Evolutionary conservation across 73 alveolate species (phyloP).

Genomic region (Symbiodinium pilosum): DNA sequence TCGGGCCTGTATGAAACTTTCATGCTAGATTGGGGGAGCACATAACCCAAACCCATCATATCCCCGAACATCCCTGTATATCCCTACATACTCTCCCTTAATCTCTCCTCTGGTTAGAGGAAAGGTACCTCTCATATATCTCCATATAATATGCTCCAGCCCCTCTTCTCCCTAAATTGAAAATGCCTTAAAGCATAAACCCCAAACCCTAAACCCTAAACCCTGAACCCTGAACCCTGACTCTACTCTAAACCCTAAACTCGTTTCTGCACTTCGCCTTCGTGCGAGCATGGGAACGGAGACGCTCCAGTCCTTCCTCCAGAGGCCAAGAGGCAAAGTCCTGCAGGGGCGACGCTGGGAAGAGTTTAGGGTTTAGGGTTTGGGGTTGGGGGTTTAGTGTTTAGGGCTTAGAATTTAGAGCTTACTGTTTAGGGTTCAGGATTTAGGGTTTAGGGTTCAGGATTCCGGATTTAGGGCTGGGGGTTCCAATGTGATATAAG

Average conservation of each 20-base stretch:
- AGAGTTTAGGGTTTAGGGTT: not conserved
- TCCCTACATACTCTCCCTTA: no score
- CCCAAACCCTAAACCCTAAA: not conserved
- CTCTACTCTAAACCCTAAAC: not conserved
- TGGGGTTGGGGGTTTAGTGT: not conserved
- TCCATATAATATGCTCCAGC: no score
- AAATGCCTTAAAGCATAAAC: no score
- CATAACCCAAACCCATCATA: no score
- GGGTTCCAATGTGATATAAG: no score
- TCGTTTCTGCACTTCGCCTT: not conserved
- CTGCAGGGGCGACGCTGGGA: not conserved
- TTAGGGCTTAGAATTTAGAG: not conserved
- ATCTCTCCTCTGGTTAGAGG: no score
- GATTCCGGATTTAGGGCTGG: not conserved
- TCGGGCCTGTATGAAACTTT: no score
- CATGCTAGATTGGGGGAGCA: no score
- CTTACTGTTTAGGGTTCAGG: not conserved
- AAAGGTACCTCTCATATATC: no score
- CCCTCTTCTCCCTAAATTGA: no score
- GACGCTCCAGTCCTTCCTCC: conserved; percentile 54
- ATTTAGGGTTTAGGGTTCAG: not conserved
- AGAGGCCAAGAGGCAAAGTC: conserved; percentile 50
- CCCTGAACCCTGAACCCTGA: conserved; percentile 5
- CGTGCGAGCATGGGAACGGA: conserved; percentile 8
- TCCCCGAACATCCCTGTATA: no score